A percentile compares a stretch with the other conserved stretches of the same genome.
These are phyloP conservation scores for Sporothrix protearum DNA, from an alignment of 2,329 filamentous ascomycete species.

Conservation along the genomic window DNA sequence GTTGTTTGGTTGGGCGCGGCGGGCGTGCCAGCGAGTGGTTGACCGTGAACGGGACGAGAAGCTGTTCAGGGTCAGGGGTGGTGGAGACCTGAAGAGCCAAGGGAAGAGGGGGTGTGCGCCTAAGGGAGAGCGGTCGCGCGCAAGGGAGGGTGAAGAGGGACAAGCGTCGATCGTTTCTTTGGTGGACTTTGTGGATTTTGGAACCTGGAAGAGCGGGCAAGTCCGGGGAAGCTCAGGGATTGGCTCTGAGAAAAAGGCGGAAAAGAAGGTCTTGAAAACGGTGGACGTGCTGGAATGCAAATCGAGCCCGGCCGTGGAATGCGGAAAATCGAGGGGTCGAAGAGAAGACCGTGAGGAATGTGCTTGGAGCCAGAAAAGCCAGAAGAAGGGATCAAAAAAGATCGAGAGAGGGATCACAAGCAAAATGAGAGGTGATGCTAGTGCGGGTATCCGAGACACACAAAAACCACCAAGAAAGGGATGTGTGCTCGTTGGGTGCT, in stretches of 20 bases:
- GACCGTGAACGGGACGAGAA: conserved; percentile 23
- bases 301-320: conserved; percentile 20
- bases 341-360: conserved; percentile 9
- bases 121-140: not conserved
- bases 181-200: not conserved
- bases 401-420: not conserved
- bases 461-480: conserved; percentile 12
- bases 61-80: conserved; percentile 10
- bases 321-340: not conserved
- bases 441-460: conserved; percentile 19
- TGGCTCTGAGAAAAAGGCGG: not conserved
- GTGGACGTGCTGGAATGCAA: not conserved
- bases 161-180: conserved; percentile 17
- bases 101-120: conserved; percentile 13
- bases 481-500: not conserved
- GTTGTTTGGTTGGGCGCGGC: conserved; percentile 6
- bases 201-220: conserved; percentile 6
- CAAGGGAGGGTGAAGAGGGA: conserved; percentile 24
- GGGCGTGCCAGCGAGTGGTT: conserved; percentile 27
- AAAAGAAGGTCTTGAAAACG: not conserved
- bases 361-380: not conserved
- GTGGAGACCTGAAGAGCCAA: not conserved
- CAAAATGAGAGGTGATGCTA: conserved; percentile 11
- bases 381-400: not conserved
- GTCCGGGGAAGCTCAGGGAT: conserved; percentile 21